These are phyloP conservation scores for Arbutus unedo DNA, from an alignment of 148 eudicot species.

Conservation along the genomic window DNA sequence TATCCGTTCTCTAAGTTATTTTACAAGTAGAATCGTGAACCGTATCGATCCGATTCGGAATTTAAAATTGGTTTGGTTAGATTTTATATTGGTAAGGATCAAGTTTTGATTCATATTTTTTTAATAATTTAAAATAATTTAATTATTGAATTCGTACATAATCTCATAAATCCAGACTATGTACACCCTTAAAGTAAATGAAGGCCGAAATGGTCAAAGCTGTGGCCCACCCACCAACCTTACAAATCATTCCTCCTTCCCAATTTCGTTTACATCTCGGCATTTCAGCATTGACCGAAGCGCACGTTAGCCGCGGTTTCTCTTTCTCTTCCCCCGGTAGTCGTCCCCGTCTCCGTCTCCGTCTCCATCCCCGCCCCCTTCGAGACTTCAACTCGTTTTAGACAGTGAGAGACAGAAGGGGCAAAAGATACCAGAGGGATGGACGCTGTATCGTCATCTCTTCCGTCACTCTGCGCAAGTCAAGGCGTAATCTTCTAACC, in stretches of 20 bases:
- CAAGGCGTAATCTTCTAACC: constrained; percentile 14
- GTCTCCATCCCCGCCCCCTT: not conserved
- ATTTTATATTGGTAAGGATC: too few species aligned
- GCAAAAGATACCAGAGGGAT: not conserved
- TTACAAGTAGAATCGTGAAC: too few species aligned
- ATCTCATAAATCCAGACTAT: too few species aligned
- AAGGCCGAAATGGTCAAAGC: too few species aligned
- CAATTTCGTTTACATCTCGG: not conserved
- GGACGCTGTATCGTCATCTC: not conserved
- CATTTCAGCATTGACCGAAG: constrained; percentile 31
- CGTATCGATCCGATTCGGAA: too few species aligned
- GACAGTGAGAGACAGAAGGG: not conserved
- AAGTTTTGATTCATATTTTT: too few species aligned
- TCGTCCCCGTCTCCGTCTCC: not conserved
- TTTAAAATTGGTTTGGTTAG: too few species aligned
- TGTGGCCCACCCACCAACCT: not conserved
- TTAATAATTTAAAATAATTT: too few species aligned
- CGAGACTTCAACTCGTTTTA: not conserved
- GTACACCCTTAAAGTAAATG: too few species aligned
- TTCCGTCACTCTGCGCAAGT: constrained; percentile 6
- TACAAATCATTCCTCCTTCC: not conserved
- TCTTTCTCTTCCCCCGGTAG: not conserved
- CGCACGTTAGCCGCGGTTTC: constrained; percentile 2
- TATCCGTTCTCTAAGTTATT: too few species aligned
- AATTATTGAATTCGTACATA: too few species aligned